Evolutionary conservation across 2,329 filamentous ascomycete species (phyloP), one percentile per base, ranked within the genome.

Genomic region (Phialophora chinensis): DNA sequence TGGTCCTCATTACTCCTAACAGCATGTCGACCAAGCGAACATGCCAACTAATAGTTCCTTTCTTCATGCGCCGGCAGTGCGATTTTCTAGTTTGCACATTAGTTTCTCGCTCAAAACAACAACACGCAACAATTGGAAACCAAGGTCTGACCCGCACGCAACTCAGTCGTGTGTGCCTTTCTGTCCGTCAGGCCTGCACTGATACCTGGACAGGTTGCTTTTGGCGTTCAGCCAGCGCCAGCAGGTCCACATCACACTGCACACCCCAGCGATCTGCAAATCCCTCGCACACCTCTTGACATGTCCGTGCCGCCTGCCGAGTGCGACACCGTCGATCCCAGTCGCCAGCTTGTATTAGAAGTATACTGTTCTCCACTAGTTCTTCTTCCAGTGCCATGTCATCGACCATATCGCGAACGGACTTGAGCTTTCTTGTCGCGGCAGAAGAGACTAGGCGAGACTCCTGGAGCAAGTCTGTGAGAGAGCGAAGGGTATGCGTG

Each of bases 401-500:
- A 1, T 89, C 87, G 1, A 98, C 90, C 67, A 96, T 87, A 76
- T 96, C 93, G 73, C 90, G 91, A 6, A 92, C 93, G 42, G 88
- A 91, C 72, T 90, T 90, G 60, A 99, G 81, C 53, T 92, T 87
- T 63, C 95, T 85, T 2, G 90, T 89, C 1, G 94, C 95, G 10
- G 90, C 90, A 2, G 88, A 90, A 0, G 92, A 95, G 0, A 91
- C 91, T 78, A 98, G 94, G 12, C 92, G 89, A 35, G 91, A 93
- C 90, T 98, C 97, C 78, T 98, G 94, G 38, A 99, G 84, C 3
- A 92, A 93, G 77, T 99, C 95, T 6, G 91, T 92, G 4, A 99
- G 84, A 71, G 92, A 90, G 72, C 92, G 92, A 55, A 99, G 86
- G 6, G 92, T 91, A 73, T 92, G 87, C 8, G 94, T 87, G 31